A percentile compares a stretch with the other conserved stretches of the same genome.
phyloP scores from a whole-genome alignment of 2,329 filamentous ascomycete species.

The Penicillium sp. region DNA sequence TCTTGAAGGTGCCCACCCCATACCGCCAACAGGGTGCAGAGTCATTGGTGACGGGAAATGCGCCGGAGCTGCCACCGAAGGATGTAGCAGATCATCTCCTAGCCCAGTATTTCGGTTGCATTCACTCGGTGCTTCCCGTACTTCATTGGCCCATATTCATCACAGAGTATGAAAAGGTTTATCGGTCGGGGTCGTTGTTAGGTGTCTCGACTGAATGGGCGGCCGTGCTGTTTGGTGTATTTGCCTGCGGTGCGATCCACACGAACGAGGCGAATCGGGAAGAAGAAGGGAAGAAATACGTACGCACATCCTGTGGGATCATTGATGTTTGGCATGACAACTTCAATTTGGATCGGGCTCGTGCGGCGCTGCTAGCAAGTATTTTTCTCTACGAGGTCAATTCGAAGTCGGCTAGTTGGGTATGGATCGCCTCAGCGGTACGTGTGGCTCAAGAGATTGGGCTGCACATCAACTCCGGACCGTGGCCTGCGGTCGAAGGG shows the following conservation, averaged over 20 bases:
- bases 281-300: conserved; percentile 63
- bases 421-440: conserved; percentile 78
- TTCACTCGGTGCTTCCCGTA: conserved; percentile 80
- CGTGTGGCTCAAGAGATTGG: conserved; percentile 80
- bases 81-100: conserved; percentile 70
- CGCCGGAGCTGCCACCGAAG: conserved; percentile 69
- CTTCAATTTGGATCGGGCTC: conserved; percentile 71
- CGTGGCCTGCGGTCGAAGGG: conserved; percentile 71
- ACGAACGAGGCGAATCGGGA: conserved; percentile 57
- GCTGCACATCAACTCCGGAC: conserved; percentile 71
- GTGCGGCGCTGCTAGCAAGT: conserved; percentile 69
- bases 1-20: conserved; percentile 74
- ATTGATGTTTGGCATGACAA: conserved; percentile 82
- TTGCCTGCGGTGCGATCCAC: conserved; percentile 80
- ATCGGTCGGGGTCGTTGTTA: conserved; percentile 62
- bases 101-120: conserved; percentile 70
- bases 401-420: conserved; percentile 78
- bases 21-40: conserved; percentile 58
- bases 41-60: conserved; percentile 52
- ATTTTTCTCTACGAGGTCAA: conserved; percentile 85
- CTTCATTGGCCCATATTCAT: conserved; percentile 85
- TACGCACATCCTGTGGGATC: conserved; percentile 68
- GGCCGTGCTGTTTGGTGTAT: conserved; percentile 76
- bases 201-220: conserved; percentile 69
- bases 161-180: conserved; percentile 72